These are phyloP conservation scores for Fusarium drepaniforme DNA, from an alignment of 2,329 filamentous ascomycete genomes.

Conservation along the genomic window DNA sequence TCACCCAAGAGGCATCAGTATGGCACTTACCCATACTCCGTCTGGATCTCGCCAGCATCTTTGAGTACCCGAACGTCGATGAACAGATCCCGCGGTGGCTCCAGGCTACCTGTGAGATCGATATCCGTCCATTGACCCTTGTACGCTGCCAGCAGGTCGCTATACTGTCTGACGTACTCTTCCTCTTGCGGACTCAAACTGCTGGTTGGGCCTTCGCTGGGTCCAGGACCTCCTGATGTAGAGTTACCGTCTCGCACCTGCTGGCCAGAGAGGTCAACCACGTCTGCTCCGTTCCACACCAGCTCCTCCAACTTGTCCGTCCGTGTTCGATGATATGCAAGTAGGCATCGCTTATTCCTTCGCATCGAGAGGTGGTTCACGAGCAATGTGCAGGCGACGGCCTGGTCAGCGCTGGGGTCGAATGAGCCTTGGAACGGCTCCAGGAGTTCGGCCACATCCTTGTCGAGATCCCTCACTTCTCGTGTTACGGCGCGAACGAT, in stretches of 20 bases:
- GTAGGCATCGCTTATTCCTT: conserved; percentile 92
- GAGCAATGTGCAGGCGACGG: conserved; percentile 87
- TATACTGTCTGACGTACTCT: conserved; percentile 93
- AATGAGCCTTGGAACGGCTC: conserved; percentile 88
- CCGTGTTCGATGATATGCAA: conserved; percentile 92
- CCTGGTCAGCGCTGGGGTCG: conserved; percentile 85
- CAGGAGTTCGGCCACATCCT: conserved; percentile 83
- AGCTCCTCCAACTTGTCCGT: conserved; percentile 93
- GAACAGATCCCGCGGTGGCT: conserved; percentile 94
- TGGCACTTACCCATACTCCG: conserved; percentile 88
- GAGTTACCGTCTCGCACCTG: conserved; percentile 58
- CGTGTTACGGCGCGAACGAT: conserved; percentile 87
- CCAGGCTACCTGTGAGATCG: conserved; percentile 92
- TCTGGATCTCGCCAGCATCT: conserved; percentile 98
- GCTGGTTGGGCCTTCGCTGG: conserved; percentile 70
- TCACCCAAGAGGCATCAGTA: neutral
- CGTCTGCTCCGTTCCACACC: conserved; percentile 90
- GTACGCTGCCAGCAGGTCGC: conserved; percentile 92
- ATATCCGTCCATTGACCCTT: conserved; percentile 99
- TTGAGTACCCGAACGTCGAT: conserved; percentile 97
- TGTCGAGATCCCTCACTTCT: conserved; percentile 93
- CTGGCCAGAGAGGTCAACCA: conserved; percentile 76
- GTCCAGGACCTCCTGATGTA: conserved; percentile 47
- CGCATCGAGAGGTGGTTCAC: conserved; percentile 97
- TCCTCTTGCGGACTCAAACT: conserved; percentile 95